phyloP scores from a whole-genome alignment of 2,329 filamentous ascomycete genomes.

The Whalleya microplaca region DNA sequence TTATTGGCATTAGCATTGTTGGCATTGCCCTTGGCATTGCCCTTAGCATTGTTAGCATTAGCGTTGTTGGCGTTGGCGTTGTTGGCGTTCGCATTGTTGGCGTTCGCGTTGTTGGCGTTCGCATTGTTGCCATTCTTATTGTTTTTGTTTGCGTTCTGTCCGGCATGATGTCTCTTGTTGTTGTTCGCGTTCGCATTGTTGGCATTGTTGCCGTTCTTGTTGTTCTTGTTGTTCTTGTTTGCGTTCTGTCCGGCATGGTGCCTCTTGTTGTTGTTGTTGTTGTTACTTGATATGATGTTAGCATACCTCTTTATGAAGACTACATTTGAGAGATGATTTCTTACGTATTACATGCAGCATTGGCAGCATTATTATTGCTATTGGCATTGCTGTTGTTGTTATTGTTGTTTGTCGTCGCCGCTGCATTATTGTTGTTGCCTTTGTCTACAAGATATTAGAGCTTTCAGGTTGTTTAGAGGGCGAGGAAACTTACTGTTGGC shows the following conservation, averaged over 20 bases:
- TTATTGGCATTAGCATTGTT: neutral
- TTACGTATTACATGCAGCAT: conserved; percentile 17
- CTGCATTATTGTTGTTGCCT: conserved; percentile 2
- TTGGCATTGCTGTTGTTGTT: conserved; percentile 5
- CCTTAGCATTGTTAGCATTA: conserved; percentile 3
- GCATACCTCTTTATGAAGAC: neutral
- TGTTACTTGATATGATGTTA: conserved; percentile 11
- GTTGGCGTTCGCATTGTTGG: conserved; percentile 7
- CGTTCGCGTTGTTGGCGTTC: neutral
- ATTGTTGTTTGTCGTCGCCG: conserved; percentile 4
- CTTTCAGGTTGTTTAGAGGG: neutral
- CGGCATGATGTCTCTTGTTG: conserved; percentile 11
- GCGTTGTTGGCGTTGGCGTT: conserved; percentile 18
- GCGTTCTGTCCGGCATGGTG: conserved; percentile 25
- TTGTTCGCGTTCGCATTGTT: conserved; percentile 9
- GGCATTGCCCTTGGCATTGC: neutral
- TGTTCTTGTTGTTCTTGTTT: conserved; percentile 10
- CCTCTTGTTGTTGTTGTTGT: conserved; percentile 27
- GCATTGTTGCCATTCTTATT: conserved; percentile 3
- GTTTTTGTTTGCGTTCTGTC: conserved; percentile 3
- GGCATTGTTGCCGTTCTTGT: conserved; percentile 7
- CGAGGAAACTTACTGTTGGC: conserved; percentile 17
- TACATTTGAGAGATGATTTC: neutral
- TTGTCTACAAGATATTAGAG: conserved; percentile 2
- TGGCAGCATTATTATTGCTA: conserved; percentile 5